Evolutionary conservation across 441 rosid species (phyloP).

Genomic region (Pelargonium fulgidum): DNA sequence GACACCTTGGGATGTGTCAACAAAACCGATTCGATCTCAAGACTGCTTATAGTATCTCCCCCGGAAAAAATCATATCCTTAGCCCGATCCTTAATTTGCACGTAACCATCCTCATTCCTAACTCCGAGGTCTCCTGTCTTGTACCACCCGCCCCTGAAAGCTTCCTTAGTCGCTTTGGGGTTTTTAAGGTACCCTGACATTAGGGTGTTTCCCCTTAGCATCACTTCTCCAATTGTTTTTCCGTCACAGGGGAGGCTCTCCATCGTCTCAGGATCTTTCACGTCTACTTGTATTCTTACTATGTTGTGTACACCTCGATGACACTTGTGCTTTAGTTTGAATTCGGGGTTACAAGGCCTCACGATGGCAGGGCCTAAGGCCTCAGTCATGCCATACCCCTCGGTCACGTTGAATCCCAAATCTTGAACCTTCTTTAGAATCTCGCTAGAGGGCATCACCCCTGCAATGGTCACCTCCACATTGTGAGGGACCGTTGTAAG

Average conservation of each 20-base stretch:
- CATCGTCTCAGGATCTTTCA: slow-evolving; percentile 46
- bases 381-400: slow-evolving; percentile 63
- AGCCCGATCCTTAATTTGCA: slow-evolving; percentile 48
- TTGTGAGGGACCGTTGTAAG: slow-evolving; percentile 13
- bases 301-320: slow-evolving; percentile 29
- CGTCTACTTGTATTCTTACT: slow-evolving; percentile 34
- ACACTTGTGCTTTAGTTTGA: neutral
- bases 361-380: slow-evolving; percentile 41
- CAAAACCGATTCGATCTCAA: slow-evolving; percentile 44
- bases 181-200: slow-evolving; percentile 45
- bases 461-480: slow-evolving; percentile 37
- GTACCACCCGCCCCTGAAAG: slow-evolving; percentile 48
- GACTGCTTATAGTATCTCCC: slow-evolving; percentile 30
- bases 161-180: slow-evolving; percentile 29
- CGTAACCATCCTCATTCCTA: slow-evolving; percentile 29
- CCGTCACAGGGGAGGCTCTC: slow-evolving; percentile 39
- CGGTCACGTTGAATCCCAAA: slow-evolving; percentile 39
- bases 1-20: slow-evolving; percentile 34
- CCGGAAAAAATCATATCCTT: slow-evolving; percentile 32
- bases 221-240: slow-evolving; percentile 42
- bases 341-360: slow-evolving; percentile 26
- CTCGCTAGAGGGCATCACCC: slow-evolving; percentile 25
- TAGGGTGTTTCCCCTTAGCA: slow-evolving; percentile 44
- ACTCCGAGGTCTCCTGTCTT: slow-evolving; percentile 50
- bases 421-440: slow-evolving; percentile 31